Evolutionary conservation across 805 yeast genomes (phyloP).

Genomic region (Wickerhamiella kazuoi): DNA sequence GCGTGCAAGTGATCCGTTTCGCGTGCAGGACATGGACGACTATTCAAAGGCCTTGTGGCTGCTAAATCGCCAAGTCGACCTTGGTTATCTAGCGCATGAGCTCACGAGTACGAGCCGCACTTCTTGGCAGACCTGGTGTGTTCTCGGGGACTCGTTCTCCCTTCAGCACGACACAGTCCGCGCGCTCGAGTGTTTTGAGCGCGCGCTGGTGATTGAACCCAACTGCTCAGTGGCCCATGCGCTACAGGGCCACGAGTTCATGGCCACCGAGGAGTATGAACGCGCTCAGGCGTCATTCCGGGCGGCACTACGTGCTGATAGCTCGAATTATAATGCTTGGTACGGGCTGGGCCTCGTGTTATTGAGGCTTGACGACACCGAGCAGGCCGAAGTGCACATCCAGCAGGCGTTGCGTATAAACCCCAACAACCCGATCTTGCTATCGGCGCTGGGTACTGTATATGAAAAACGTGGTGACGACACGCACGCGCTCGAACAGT

Average conservation of each 20-base stretch:
- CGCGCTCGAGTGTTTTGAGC: slow-evolving; percentile 71
- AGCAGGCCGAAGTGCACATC: slow-evolving; percentile 72
- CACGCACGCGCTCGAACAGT: slow-evolving; percentile 61
- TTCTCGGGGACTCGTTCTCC: slow-evolving; percentile 76
- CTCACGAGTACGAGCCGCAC: slow-evolving; percentile 43
- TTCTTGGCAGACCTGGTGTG: slow-evolving; percentile 82
- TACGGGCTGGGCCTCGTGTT: slow-evolving; percentile 94
- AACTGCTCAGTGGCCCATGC: slow-evolving; percentile 78
- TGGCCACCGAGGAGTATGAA: slow-evolving; percentile 77
- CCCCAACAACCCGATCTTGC: slow-evolving; percentile 73
- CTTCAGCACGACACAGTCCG: slow-evolving; percentile 70
- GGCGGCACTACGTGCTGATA: slow-evolving; percentile 55
- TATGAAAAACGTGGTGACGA: slow-evolving; percentile 55
- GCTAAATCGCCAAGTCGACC: slow-evolving; percentile 56
- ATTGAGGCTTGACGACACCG: slow-evolving; percentile 67
- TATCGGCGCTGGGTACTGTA: slow-evolving; percentile 90
- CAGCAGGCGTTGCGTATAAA: slow-evolving; percentile 75
- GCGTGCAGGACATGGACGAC: slow-evolving; percentile 77
- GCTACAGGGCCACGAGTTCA: slow-evolving; percentile 81
- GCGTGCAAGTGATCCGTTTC: slow-evolving; percentile 53
- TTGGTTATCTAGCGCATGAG: slow-evolving; percentile 72
- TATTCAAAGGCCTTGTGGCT: slow-evolving; percentile 90
- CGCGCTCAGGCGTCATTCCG: slow-evolving; percentile 73
- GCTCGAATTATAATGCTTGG: slow-evolving; percentile 80
- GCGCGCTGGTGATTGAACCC: slow-evolving; percentile 53